These are phyloP conservation scores for Oidiodendron maius DNA, from an alignment of 495 filamentous ascomycete genomes.

Conservation along the genomic window DNA sequence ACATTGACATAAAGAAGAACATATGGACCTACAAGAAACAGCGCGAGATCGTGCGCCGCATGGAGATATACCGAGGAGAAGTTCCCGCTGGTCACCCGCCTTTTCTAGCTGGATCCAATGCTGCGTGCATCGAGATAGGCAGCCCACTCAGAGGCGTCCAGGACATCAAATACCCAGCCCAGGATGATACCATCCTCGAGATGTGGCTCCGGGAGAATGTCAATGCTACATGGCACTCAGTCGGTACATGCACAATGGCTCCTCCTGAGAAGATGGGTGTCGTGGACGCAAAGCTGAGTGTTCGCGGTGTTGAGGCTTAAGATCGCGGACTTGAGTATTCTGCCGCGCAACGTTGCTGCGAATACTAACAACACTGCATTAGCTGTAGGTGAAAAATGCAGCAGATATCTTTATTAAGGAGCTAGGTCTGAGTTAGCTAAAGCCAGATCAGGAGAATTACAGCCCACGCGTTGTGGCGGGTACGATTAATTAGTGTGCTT, in stretches of 20 bases:
- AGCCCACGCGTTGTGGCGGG: no score
- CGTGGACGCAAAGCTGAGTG: slow-evolving; percentile 46
- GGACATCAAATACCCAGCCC: slow-evolving; percentile 25
- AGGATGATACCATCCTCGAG: slow-evolving; percentile 30
- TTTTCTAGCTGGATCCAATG: slow-evolving; percentile 30
- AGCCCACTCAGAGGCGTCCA: slow-evolving; percentile 19
- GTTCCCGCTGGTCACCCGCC: slow-evolving; percentile 39
- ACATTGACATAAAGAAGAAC: slow-evolving; percentile 28
- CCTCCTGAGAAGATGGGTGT: slow-evolving; percentile 34
- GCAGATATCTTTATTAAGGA: slow-evolving; percentile 50
- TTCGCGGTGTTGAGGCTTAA: slow-evolving; percentile 45
- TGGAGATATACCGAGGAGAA: slow-evolving; percentile 48
- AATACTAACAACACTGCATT: slow-evolving; percentile 59
- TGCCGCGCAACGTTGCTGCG: slow-evolving; percentile 52
- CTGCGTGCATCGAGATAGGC: slow-evolving; percentile 29
- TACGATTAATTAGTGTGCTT: no score
- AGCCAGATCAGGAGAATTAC: no score
- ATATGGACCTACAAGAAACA: slow-evolving; percentile 42
- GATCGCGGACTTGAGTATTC: slow-evolving; percentile 49
- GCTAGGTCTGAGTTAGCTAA: no score
- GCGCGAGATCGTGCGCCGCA: slow-evolving; percentile 50
- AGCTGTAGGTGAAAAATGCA: slow-evolving; percentile 53
- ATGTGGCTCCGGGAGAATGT: slow-evolving; percentile 26
- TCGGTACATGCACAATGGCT: slow-evolving; percentile 33
- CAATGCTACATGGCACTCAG: slow-evolving; percentile 35